A percentile compares a stretch with the other conserved stretches of the same genome.
Evolutionary conservation across 805 yeast species (phyloP).

Genomic region (Ogataea polymorpha): DNA sequence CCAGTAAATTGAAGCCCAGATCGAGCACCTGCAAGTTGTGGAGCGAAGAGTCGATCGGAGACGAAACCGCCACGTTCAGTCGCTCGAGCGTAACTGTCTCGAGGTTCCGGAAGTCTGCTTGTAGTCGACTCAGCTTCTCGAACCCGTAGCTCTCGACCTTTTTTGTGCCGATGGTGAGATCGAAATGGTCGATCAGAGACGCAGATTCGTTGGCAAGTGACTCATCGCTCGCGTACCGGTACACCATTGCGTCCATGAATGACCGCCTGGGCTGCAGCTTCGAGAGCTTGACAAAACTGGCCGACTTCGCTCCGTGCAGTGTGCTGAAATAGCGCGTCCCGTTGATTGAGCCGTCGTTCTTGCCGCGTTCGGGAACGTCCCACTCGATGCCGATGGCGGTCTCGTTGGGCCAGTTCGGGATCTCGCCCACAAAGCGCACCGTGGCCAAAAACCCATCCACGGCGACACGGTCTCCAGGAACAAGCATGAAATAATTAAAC

Average conservation of each 20-base stretch:
- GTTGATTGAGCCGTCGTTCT: slow-evolving; percentile 59
- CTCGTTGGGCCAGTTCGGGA: slow-evolving; percentile 60
- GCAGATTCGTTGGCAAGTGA: slow-evolving; percentile 9
- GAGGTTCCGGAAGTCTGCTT: slow-evolving; percentile 44
- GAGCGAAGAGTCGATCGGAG: slow-evolving; percentile 11
- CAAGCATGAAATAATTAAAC: slow-evolving; percentile 2
- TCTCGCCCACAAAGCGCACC: slow-evolving; percentile 54
- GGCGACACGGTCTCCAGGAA: slow-evolving; percentile 19
- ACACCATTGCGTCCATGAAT: slow-evolving; percentile 49
- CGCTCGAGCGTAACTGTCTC: slow-evolving; percentile 49
- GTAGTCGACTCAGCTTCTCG: slow-evolving; percentile 48
- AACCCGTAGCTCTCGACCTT: slow-evolving; percentile 63
- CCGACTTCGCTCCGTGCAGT: slow-evolving; percentile 40
- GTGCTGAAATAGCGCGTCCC: slow-evolving; percentile 54
- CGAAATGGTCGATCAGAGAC: slow-evolving; percentile 17
- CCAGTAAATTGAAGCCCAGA: slow-evolving; percentile 57
- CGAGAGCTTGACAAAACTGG: slow-evolving; percentile 58
- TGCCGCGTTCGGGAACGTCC: slow-evolving; percentile 72
- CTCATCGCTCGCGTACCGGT: slow-evolving; percentile 41
- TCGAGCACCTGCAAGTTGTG: slow-evolving; percentile 42
- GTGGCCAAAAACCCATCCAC: slow-evolving; percentile 56
- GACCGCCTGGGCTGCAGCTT: slow-evolving; percentile 19
- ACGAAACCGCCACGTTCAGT: slow-evolving; percentile 32
- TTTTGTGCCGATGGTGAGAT: slow-evolving; percentile 53
- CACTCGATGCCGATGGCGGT: slow-evolving; percentile 79